These are phyloP conservation scores for Aspergillus chevalieri DNA, from an alignment of 2,329 filamentous ascomycete species.

Conservation along the genomic window DNA sequence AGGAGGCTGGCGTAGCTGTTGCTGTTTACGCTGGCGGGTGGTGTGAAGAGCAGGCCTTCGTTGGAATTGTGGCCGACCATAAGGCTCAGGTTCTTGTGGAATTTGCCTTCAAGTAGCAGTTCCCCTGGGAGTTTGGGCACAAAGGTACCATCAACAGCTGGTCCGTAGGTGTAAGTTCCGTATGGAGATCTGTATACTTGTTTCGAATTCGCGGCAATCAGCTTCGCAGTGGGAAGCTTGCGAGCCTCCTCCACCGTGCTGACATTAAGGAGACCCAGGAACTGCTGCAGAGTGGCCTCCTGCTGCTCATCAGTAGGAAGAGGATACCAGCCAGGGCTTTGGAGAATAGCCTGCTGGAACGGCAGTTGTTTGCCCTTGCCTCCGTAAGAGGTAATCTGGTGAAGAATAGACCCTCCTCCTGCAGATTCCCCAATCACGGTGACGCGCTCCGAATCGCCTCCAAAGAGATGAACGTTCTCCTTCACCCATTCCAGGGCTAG, in stretches of 20 bases:
- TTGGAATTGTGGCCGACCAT: constrained; percentile 42
- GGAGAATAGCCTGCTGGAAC: constrained; percentile 38
- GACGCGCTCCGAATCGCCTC: constrained; percentile 47
- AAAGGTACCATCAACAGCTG: constrained; percentile 47
- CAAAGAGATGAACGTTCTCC: constrained; percentile 49
- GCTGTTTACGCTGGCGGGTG: constrained; percentile 24
- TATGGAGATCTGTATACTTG: constrained; percentile 35
- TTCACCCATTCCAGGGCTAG: constrained; percentile 55
- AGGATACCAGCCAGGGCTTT: constrained; percentile 39
- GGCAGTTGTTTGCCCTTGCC: constrained; percentile 33
- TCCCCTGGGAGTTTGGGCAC: constrained; percentile 43
- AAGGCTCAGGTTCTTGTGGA: constrained; percentile 39
- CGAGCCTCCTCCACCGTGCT: constrained; percentile 41
- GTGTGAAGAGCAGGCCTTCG: constrained; percentile 40
- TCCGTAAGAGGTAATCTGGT: constrained; percentile 51
- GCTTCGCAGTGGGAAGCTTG: constrained; percentile 29
- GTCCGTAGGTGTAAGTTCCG: constrained; percentile 42
- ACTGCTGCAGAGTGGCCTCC: constrained; percentile 35
- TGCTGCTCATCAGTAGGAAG: constrained; percentile 27
- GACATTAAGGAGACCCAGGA: constrained; percentile 39
- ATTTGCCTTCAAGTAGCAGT: constrained; percentile 40
- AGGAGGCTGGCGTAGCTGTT: constrained; percentile 16
- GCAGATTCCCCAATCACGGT: constrained; percentile 43
- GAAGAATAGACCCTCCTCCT: constrained; percentile 49
- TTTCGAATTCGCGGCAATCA: constrained; percentile 41